Evolutionary conservation across 495 filamentous ascomycete species (phyloP).

Genomic region (Hapsidospora chrysogenum): DNA sequence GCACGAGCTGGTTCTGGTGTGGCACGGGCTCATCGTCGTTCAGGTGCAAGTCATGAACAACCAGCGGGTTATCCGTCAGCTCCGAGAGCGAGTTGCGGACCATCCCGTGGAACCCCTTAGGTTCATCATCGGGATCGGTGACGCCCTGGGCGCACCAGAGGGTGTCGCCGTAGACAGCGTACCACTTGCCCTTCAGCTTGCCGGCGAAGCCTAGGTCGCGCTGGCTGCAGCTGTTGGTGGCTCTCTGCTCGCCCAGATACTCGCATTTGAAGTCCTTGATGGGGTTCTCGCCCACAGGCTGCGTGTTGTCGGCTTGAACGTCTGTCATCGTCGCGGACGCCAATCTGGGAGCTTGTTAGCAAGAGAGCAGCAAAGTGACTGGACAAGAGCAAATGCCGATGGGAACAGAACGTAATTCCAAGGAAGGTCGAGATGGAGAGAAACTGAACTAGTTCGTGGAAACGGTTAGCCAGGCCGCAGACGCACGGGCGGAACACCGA

Average conservation of each 20-base stretch:
- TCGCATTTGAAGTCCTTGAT: conserved; percentile 7
- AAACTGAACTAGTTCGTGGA: too few relatives aligned
- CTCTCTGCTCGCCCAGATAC: conserved; percentile 16
- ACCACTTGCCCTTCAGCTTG: conserved; percentile 17
- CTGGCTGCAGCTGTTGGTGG: conserved; percentile 18
- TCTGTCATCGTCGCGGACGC: too few relatives aligned
- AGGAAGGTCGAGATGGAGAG: too few relatives aligned
- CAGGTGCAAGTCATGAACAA: conserved; percentile 12
- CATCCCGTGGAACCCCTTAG: conserved; percentile 17
- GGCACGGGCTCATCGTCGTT: conserved; percentile 14
- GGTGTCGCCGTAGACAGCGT: conserved; percentile 20
- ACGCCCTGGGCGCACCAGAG: conserved; percentile 16
- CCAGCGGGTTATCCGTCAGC: conserved; percentile 14
- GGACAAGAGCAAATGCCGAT: too few relatives aligned
- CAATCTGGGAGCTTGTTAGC: too few relatives aligned
- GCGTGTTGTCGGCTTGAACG: conserved; percentile 20
- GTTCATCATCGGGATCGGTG: conserved; percentile 9
- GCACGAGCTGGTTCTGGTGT: conserved; percentile 16
- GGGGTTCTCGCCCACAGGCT: conserved; percentile 15
- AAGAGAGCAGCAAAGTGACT: too few relatives aligned
- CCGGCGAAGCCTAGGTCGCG: conserved; percentile 26
- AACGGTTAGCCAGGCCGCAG: too few relatives aligned
- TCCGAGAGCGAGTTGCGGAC: conserved; percentile 15
- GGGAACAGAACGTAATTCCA: too few relatives aligned
- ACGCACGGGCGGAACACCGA: too few relatives aligned